Conservation (phyloP, 2,329 filamentous ascomycete species). For the Ceratocystis diversiconidia region DNA sequence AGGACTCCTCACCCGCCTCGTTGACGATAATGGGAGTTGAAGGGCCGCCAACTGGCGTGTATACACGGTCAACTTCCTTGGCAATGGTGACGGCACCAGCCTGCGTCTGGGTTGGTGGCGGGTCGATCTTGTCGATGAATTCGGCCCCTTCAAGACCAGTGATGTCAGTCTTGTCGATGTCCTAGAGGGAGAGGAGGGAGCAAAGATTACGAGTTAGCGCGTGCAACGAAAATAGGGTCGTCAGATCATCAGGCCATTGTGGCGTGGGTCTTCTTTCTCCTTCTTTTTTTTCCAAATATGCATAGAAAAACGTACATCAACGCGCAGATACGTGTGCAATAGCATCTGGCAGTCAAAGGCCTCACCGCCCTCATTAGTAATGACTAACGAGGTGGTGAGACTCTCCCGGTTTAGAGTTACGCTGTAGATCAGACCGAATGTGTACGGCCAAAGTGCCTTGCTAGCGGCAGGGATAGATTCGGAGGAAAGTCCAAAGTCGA, state of each 20-base stretch:
- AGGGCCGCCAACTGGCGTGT: slow-evolving; percentile 54
- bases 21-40: slow-evolving; percentile 43
- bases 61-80: slow-evolving; percentile 77
- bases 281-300: no score
- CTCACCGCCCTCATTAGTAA: slow-evolving; percentile 72
- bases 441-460: slow-evolving; percentile 64
- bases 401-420: slow-evolving; percentile 66
- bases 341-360: slow-evolving; percentile 85
- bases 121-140: slow-evolving; percentile 75
- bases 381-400: slow-evolving; percentile 67
- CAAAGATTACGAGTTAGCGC: not conserved
- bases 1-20: slow-evolving; percentile 49
- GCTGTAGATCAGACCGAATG: slow-evolving; percentile 85
- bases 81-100: slow-evolving; percentile 52
- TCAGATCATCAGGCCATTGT: no score
- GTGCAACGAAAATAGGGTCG: not conserved
- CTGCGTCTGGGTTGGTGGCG: slow-evolving; percentile 48
- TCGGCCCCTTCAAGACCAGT: slow-evolving; percentile 60
- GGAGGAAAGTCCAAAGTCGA: slow-evolving; percentile 83
- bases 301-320: slow-evolving; percentile 47
- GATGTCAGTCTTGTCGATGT: slow-evolving; percentile 60
- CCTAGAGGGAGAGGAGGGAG: slow-evolving; percentile 34
- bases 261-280: no score
- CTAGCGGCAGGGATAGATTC: slow-evolving; percentile 54
- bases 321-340: slow-evolving; percentile 76